Percentiles rank a stretch among this genome's conserved stretches.
phyloP scores from a whole-genome alignment of 257 asterid species.

The Solanum rostratum region DNA sequence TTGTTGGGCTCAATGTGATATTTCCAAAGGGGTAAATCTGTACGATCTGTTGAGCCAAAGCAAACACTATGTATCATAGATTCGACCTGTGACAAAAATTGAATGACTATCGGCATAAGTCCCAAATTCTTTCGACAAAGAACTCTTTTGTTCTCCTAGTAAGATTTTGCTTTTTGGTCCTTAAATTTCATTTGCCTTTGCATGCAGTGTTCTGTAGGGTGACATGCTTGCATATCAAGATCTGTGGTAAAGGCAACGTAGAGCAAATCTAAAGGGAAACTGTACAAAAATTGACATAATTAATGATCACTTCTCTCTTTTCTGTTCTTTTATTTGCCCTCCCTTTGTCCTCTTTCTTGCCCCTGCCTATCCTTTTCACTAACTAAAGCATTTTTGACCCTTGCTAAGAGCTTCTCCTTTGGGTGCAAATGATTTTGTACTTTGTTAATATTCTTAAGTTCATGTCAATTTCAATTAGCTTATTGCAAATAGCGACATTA shows the following conservation, averaged over 20 bases:
- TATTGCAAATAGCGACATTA: not conserved
- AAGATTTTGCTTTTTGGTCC: not conserved
- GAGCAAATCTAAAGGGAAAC: not conserved
- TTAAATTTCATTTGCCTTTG: not conserved
- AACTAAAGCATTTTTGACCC: not conserved
- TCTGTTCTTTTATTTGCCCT: not conserved
- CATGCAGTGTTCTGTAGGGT: not conserved
- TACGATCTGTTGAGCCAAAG: not conserved
- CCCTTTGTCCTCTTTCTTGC: not conserved
- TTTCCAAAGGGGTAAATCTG: not conserved
- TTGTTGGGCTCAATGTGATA: not conserved
- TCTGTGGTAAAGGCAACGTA: not conserved
- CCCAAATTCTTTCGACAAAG: not conserved
- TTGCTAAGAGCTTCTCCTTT: not conserved
- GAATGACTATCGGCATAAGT: not conserved
- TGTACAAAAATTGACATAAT: not conserved
- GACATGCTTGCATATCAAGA: not conserved
- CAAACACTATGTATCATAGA: not conserved
- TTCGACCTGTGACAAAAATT: not conserved
- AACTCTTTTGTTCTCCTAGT: not conserved
- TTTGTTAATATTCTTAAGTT: not conserved
- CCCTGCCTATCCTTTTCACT: not conserved
- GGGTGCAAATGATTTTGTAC: not conserved
- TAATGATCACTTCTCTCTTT: not conserved
- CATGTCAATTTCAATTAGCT: not conserved